Evolutionary conservation across 495 filamentous ascomycete genomes (phyloP).

Genomic region (Hyphodiscus hymeniophilus): DNA sequence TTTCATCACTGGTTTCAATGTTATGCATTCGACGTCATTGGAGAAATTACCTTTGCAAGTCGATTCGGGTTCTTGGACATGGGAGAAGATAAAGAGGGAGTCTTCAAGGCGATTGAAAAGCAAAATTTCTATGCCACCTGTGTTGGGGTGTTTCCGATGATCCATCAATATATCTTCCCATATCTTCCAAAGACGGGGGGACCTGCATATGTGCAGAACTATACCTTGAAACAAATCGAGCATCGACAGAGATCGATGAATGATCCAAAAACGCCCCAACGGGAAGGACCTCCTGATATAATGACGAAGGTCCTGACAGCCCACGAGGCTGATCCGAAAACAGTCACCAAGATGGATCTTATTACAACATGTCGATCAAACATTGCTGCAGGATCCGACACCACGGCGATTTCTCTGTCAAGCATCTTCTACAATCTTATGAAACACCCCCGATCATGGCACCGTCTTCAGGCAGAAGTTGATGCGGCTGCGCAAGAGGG

Average conservation of each 20-base stretch:
- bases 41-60: conserved; percentile 29
- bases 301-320: conserved; percentile 36
- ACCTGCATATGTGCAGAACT: conserved; percentile 37
- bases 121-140: not conserved
- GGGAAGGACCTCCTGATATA: conserved; percentile 29
- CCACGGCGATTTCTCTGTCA: conserved; percentile 42
- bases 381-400: conserved; percentile 48
- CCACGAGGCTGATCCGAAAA: conserved; percentile 38
- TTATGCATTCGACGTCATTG: conserved; percentile 35
- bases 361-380: conserved; percentile 43
- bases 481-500: conserved; percentile 26
- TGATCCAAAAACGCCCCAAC: conserved; percentile 6
- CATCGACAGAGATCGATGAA: conserved; percentile 23
- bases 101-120: not conserved
- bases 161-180: conserved; percentile 24
- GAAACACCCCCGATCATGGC: conserved; percentile 28
- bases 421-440: conserved; percentile 43
- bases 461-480: conserved; percentile 38
- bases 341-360: conserved; percentile 40
- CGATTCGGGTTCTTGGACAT: conserved; percentile 12
- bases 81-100: conserved; percentile 2
- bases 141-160: not conserved
- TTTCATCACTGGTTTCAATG: conserved; percentile 35
- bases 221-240: conserved; percentile 35
- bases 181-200: conserved; percentile 31